Evolutionary conservation across 2,329 filamentous ascomycete genomes (phyloP).

Genomic region (Ophioceras dolichostomum): DNA sequence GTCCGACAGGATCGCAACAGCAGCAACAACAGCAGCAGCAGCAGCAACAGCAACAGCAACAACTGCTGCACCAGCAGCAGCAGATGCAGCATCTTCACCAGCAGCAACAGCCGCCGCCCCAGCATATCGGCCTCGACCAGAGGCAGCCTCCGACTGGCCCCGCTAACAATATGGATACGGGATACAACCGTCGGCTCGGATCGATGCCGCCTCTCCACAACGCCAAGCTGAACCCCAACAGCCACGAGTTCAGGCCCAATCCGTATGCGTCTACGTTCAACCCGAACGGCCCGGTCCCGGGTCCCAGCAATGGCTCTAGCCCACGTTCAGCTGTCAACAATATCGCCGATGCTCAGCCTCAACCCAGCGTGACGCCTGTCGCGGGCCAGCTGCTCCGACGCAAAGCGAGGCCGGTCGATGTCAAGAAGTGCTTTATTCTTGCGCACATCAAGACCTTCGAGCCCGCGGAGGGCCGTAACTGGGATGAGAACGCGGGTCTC

Average conservation of each 20-base stretch:
- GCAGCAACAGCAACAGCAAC: too few species aligned
- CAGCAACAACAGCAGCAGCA: too few species aligned
- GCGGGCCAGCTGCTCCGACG: conserved; percentile 47
- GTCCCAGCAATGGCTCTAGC: conserved; percentile 58
- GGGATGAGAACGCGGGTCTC: conserved; percentile 69
- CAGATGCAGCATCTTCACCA: conserved; percentile 25
- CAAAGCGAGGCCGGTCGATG: conserved; percentile 59
- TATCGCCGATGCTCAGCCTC: conserved; percentile 12
- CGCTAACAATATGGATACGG: conserved; percentile 38
- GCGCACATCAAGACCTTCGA: conserved; percentile 40
- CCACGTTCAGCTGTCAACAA: conserved; percentile 51
- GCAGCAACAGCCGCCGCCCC: conserved; percentile 18
- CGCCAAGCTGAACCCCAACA: conserved; percentile 51
- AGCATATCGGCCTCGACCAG: conserved; percentile 48
- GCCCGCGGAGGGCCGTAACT: conserved; percentile 44
- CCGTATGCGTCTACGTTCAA: conserved; percentile 72
- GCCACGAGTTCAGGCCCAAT: conserved; percentile 74
- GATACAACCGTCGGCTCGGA: conserved; percentile 41
- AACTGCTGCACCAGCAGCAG: too few species aligned
- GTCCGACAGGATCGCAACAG: too few species aligned
- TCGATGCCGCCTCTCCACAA: conserved; percentile 34
- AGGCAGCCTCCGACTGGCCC: conserved; percentile 67
- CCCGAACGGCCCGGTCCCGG: conserved; percentile 33
- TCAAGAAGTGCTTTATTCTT: conserved; percentile 53
- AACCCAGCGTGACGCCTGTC: conserved; percentile 13